These are phyloP conservation scores for Aspergillus sclerotiicarbonarius DNA, from an alignment of 495 filamentous ascomycete genomes.

Conservation along the genomic window DNA sequence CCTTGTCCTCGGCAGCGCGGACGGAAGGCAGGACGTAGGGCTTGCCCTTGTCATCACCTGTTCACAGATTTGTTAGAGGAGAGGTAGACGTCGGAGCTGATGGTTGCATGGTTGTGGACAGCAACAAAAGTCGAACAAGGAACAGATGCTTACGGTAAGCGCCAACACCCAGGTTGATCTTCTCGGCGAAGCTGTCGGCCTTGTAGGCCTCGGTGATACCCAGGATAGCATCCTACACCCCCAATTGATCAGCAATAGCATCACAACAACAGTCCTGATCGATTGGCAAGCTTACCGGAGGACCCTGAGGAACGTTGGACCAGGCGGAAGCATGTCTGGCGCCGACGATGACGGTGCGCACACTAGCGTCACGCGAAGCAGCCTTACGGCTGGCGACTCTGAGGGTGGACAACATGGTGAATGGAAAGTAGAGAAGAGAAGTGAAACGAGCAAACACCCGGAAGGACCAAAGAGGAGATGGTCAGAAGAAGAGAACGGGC, in stretches of 20 bases:
- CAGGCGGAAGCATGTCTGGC: conserved; percentile 76
- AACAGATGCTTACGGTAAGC: conserved; percentile 46
- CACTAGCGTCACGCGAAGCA: conserved; percentile 44
- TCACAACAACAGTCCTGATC: conserved; percentile 6
- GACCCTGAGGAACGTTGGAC: conserved; percentile 87
- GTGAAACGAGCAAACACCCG: conserved; percentile 18
- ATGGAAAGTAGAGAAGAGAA: conserved; percentile 14
- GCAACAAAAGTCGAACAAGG: neutral
- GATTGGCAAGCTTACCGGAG: conserved; percentile 68
- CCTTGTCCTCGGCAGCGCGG: conserved; percentile 79
- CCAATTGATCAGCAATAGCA: conserved; percentile 30
- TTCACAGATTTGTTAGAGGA: neutral
- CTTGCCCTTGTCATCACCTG: conserved; percentile 91
- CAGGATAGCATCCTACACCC: conserved; percentile 70
- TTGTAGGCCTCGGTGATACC: conserved; percentile 99
- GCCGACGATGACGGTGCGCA: conserved; percentile 50
- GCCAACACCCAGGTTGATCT: conserved; percentile 90
- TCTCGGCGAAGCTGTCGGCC: conserved; percentile 83
- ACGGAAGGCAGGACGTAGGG: conserved; percentile 97
- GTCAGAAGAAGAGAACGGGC: conserved; percentile 14
- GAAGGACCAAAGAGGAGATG: conserved; percentile 14
- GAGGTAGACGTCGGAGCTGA: neutral
- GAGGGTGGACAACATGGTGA: conserved; percentile 55
- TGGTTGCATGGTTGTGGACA: neutral
- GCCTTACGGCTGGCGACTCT: conserved; percentile 56